Base-by-base conservation (phyloP, 257 asterid species). In the Agastache rugosa region DNA sequence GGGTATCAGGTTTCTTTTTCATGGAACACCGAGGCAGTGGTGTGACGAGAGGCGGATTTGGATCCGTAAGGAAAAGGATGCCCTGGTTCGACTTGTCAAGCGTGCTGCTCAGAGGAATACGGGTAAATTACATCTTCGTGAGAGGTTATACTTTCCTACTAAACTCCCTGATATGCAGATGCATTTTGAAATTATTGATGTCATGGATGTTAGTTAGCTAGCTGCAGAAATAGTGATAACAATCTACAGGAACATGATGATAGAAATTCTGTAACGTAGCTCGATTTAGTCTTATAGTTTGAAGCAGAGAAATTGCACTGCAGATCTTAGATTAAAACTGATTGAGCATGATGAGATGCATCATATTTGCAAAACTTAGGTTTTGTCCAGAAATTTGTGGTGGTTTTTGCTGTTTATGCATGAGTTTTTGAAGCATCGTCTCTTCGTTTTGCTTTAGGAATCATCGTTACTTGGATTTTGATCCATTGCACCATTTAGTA, bases 1-100 rank as follows among this genome's bases (percentile, higher is more conserved):
- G 15, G 91, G 91, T 25, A 74, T 94, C 19, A 86, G 96, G 16
- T 78, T 92, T 73, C 77, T 94, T 62, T 83, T 94, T 35, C 99
- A 94, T 51, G 99, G 99, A 69, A 94, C 99, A 19, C 98, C 98
- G 14, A 87, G 97, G 39, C 98, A 94, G 68, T 94, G 98, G 97
- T 55, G 69, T 78, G 97, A 94, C 39, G 80, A 86, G 69, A 79
- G 93, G 76, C 85, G 96, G 31, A 75, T 82, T 55, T 92, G 96
- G 96, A 87, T 94, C 27, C 77, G 84, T 20, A 86, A 86, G 74
- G 97, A 94, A 60, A 94, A 94, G 81, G 92, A 89, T 5, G 85
- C 83, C 31, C 77, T 94, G 1, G 67, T 90, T 54, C 82, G 86
- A 31, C 93, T 94, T 27, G 92, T 94, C n/a, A 87, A 81, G 76